Conservation (phyloP, 2,329 filamentous ascomycete species). For the Coniochaeta pulveracea region DNA sequence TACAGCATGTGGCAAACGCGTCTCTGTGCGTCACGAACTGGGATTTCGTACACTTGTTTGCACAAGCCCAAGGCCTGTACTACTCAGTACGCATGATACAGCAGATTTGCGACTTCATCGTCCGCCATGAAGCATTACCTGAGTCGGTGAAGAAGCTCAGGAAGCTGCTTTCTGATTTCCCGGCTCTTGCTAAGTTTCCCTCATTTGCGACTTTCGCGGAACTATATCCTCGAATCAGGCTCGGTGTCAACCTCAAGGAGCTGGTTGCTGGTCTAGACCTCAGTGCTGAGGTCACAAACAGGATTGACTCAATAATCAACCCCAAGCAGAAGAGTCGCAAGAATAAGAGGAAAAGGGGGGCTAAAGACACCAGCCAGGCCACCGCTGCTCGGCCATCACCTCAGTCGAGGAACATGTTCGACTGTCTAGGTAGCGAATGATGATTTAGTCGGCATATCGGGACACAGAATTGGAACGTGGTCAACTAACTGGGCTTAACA, state of each 20-base stretch:
- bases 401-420: constrained; percentile 1
- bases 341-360: constrained; percentile 1
- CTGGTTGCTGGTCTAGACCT: neutral
- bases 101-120: constrained; percentile 32
- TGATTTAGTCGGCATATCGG: too few species aligned
- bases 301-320: neutral
- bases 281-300: neutral
- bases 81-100: constrained; percentile 49
- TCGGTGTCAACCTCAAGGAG: constrained; percentile 5
- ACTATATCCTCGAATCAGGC: constrained; percentile 7
- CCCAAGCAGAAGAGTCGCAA: neutral
- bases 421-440: neutral
- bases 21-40: constrained; percentile 29
- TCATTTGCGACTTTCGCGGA: constrained; percentile 7
- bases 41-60: constrained; percentile 49
- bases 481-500: too few species aligned
- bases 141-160: neutral
- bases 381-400: neutral
- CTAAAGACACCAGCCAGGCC: neutral
- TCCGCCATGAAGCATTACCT: constrained; percentile 2
- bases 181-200: constrained; percentile 6
- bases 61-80: constrained; percentile 46
- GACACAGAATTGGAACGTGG: too few species aligned
- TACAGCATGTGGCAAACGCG: constrained; percentile 17
- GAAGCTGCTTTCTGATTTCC: neutral